These are phyloP conservation scores for Balakata baccata DNA, from an alignment of 345 rosid species.

Conservation along the genomic window DNA sequence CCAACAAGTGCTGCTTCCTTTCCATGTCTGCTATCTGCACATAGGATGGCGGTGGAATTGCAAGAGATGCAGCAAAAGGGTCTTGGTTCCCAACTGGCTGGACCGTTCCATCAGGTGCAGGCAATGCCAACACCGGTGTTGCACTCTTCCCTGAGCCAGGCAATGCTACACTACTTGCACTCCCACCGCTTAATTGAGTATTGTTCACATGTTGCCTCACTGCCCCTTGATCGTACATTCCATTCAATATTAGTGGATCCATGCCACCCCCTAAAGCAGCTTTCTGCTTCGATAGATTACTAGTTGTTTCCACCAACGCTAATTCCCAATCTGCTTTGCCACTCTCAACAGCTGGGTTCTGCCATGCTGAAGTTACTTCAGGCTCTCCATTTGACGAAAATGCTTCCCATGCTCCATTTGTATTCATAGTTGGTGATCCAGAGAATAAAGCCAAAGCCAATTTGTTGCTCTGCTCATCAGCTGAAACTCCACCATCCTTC, in stretches of 20 bases:
- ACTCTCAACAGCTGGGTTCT: conserved; percentile 26
- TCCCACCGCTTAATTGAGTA: conserved; percentile 18
- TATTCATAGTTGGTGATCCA: not conserved
- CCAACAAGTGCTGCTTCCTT: conserved; percentile 27
- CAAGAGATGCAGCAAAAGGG: conserved; percentile 27
- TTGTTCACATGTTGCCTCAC: conserved; percentile 28
- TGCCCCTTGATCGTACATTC: conserved; percentile 31
- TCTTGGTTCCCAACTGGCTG: conserved; percentile 25
- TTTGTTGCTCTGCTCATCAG: conserved; percentile 21
- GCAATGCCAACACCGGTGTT: conserved; percentile 24
- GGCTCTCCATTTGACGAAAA: conserved; percentile 18
- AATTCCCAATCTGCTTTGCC: conserved; percentile 26
- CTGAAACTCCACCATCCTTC: conserved; percentile 25
- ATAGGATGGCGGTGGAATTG: conserved; percentile 33
- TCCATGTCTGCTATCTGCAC: conserved; percentile 33
- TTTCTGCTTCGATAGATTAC: conserved; percentile 27
- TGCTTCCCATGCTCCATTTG: conserved; percentile 23
- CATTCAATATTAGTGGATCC: conserved; percentile 25
- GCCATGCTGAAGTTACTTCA: conserved; percentile 31
- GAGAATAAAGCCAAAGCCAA: conserved; percentile 28
- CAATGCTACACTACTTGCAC: conserved; percentile 29
- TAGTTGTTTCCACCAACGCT: conserved; percentile 26
- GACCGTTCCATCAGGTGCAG: conserved; percentile 26
- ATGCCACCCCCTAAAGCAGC: conserved; percentile 24
- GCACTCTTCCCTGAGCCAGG: conserved; percentile 13